Conservation (phyloP, 2,329 filamentous ascomycete genomes). For the Beauveria bassiana region DNA sequence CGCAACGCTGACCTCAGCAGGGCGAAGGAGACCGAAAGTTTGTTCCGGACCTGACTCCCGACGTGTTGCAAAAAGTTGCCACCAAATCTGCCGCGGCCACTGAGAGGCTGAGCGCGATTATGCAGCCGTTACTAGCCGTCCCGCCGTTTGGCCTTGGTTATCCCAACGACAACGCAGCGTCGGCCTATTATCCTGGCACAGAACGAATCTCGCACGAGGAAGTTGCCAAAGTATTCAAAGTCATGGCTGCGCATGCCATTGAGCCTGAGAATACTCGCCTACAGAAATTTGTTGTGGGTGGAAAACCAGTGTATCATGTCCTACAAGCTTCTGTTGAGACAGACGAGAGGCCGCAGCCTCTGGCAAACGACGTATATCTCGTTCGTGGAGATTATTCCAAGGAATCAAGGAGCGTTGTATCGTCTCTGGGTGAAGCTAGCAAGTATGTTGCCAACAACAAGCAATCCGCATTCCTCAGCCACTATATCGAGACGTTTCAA, state of each 20-base stretch:
- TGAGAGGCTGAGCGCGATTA: constrained; percentile 28
- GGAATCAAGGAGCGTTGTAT: constrained; percentile 39
- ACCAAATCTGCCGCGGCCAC: constrained; percentile 19
- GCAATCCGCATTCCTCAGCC: constrained; percentile 42
- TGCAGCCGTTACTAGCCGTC: constrained; percentile 38
- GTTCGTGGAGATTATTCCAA: constrained; percentile 44
- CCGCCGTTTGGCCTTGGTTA: constrained; percentile 49
- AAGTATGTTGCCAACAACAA: constrained; percentile 42
- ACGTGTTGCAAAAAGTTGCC: constrained; percentile 36
- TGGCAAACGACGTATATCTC: constrained; percentile 20
- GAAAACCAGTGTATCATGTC: neutral
- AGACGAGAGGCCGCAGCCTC: neutral
- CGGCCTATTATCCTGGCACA: constrained; percentile 45
- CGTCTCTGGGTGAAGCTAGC: constrained; percentile 37
- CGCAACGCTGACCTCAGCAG: constrained; percentile 12
- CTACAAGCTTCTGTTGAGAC: constrained; percentile 29
- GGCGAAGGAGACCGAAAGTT: constrained; percentile 54
- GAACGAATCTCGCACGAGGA: constrained; percentile 43
- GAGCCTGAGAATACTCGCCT: neutral
- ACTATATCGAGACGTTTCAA: constrained; percentile 45
- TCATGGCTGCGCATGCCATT: constrained; percentile 35
- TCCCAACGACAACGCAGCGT: constrained; percentile 41
- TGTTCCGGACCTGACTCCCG: constrained; percentile 38
- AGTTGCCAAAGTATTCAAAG: constrained; percentile 40
- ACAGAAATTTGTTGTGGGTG: neutral